phyloP scores from a whole-genome alignment of 2,329 filamentous ascomycete species.

The Aspergillus arachidicola region DNA sequence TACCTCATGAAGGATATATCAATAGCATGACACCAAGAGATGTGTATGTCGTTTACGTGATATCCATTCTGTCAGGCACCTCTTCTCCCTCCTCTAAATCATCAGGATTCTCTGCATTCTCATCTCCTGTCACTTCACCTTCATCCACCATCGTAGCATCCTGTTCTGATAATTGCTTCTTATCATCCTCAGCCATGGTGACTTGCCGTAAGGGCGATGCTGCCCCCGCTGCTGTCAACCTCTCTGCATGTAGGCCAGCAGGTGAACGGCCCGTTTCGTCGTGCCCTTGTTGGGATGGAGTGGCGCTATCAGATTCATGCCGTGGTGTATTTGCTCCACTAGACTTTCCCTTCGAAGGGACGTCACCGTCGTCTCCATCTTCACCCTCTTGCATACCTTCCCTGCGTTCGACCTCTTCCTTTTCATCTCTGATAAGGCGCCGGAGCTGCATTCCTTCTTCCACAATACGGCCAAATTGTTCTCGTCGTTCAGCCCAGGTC shows the following conservation, averaged over 20 bases:
- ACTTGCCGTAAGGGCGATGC: slow-evolving; percentile 44
- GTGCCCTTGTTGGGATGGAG: slow-evolving; percentile 37
- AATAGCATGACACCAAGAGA: slow-evolving; percentile 1
- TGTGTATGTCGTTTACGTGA: slow-evolving; percentile 33
- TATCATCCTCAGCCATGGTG: slow-evolving; percentile 42
- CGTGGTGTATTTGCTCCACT: slow-evolving; percentile 54
- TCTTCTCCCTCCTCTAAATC: slow-evolving; percentile 55
- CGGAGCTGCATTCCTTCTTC: slow-evolving; percentile 87
- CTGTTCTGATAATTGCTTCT: slow-evolving; percentile 38
- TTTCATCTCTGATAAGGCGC: slow-evolving; percentile 87
- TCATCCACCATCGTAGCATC: slow-evolving; percentile 64
- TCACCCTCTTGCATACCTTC: slow-evolving; percentile 74
- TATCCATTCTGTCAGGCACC: slow-evolving; percentile 70
- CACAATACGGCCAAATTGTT: slow-evolving; percentile 86
- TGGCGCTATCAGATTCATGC: slow-evolving; percentile 49
- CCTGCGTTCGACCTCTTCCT: slow-evolving; percentile 86
- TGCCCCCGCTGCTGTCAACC: slow-evolving; percentile 30
- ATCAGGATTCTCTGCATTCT: slow-evolving; percentile 38
- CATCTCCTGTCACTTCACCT: slow-evolving; percentile 42
- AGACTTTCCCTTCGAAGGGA: slow-evolving; percentile 50
- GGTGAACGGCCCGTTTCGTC: slow-evolving; percentile 35
- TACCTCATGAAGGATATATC: slow-evolving; percentile 26
- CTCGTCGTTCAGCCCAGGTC: slow-evolving; percentile 81
- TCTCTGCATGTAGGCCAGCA: slow-evolving; percentile 35
- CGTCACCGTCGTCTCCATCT: slow-evolving; percentile 58